Evolutionary conservation across 139 green algal genomes (phyloP).

Genomic region (Chlorella vulgaris): DNA sequence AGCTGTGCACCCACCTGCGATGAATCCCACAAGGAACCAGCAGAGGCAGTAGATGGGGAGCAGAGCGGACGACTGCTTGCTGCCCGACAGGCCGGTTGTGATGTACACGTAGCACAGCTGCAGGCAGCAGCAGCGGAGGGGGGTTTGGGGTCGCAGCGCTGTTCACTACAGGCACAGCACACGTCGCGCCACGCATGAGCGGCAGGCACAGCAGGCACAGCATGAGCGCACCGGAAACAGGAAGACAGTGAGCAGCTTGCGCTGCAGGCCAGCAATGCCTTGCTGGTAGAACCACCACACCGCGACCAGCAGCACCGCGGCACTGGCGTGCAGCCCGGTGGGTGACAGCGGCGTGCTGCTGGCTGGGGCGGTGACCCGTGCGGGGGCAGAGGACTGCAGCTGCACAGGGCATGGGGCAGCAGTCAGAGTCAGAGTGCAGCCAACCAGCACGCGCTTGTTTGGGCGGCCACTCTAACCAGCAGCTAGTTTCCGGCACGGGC

Average conservation of each 20-base stretch:
- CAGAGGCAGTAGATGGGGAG: not conserved
- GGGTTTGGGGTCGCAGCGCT: not conserved
- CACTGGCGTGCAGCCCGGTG: not conserved
- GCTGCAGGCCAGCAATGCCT: not conserved
- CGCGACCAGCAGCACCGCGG: not conserved
- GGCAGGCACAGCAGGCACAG: too few species aligned
- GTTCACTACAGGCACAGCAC: not conserved
- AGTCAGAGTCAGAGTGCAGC: not conserved
- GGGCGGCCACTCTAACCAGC: too few species aligned
- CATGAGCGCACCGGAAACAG: not conserved
- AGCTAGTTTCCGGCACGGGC: too few species aligned
- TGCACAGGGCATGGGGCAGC: not conserved
- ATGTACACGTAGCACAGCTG: not conserved
- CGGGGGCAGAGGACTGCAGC: not conserved
- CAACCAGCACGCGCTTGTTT: too few species aligned
- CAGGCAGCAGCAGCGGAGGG: not conserved
- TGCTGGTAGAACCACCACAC: not conserved
- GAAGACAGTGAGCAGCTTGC: not conserved
- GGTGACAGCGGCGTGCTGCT: not conserved
- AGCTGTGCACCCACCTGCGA: not conserved
- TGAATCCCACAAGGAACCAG: not conserved
- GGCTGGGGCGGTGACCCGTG: not conserved
- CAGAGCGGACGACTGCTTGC: not conserved
- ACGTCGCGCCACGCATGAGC: too few species aligned
- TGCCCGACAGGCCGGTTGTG: not conserved